These are phyloP conservation scores for Arabis alpina DNA, from an alignment of 345 rosid species.

Conservation along the genomic window DNA sequence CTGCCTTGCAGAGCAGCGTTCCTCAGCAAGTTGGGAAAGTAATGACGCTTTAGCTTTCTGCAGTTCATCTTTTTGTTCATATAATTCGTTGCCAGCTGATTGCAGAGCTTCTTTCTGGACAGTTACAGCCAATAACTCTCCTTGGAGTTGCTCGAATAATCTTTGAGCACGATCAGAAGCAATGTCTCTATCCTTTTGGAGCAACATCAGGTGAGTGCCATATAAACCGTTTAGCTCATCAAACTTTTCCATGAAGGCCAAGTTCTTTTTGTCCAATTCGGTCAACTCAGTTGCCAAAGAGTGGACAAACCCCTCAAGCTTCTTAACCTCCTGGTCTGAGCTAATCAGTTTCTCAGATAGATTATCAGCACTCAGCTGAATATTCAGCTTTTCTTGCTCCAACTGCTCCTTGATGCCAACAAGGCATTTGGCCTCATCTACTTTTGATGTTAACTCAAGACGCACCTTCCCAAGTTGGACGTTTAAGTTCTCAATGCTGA, in stretches of 20 bases:
- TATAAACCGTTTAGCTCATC: constrained; percentile 59
- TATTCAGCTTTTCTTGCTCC: constrained; percentile 62
- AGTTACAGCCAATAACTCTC: constrained; percentile 49
- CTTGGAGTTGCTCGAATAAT: constrained; percentile 58
- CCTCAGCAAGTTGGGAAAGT: constrained; percentile 59
- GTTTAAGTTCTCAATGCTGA: constrained; percentile 57
- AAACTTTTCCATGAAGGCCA: constrained; percentile 52
- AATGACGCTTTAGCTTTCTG: constrained; percentile 61
- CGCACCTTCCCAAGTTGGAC: constrained; percentile 61
- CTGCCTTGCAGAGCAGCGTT: constrained; percentile 55
- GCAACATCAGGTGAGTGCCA: constrained; percentile 56
- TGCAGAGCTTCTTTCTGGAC: constrained; percentile 62
- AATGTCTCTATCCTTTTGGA: constrained; percentile 58
- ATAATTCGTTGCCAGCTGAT: constrained; percentile 52
- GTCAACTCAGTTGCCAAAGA: constrained; percentile 54
- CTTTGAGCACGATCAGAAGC: constrained; percentile 52
- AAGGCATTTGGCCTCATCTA: constrained; percentile 58
- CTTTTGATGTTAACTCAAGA: constrained; percentile 57
- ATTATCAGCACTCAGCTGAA: constrained; percentile 56
- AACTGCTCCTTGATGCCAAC: constrained; percentile 52
- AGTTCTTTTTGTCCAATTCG: constrained; percentile 63
- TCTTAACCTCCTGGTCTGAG: constrained; percentile 56
- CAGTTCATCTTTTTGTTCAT: constrained; percentile 55
- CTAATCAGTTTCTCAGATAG: constrained; percentile 51
- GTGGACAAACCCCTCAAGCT: constrained; percentile 59